A percentile compares a stretch with the other conserved stretches of the same genome.
Evolutionary conservation across 805 yeast genomes (phyloP).

Genomic region (Pichia scutulata): DNA sequence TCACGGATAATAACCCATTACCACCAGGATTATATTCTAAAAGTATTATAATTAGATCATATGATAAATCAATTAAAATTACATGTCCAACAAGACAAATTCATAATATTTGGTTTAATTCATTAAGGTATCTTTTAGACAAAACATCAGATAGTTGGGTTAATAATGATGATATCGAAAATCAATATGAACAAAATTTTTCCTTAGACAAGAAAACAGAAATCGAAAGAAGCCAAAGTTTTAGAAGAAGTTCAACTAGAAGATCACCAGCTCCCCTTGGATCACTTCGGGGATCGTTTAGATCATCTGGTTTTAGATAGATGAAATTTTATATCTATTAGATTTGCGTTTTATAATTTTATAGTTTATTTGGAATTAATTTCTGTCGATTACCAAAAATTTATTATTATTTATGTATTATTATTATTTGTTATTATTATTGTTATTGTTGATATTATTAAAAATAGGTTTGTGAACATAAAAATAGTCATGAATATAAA

Average conservation of each 20-base stretch:
- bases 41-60: conserved; percentile 67
- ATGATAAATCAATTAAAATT: conserved; percentile 55
- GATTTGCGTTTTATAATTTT: not conserved
- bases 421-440: too few relatives aligned
- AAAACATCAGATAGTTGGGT: conserved; percentile 53
- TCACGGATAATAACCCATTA: conserved; percentile 76
- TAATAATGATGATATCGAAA: conserved; percentile 39
- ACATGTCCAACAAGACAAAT: conserved; percentile 85
- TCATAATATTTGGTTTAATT: conserved; percentile 87
- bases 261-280: conserved; percentile 1
- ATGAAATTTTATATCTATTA: too few relatives aligned
- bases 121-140: conserved; percentile 67
- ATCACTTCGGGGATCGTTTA: conserved; percentile 1
- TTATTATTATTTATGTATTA: too few relatives aligned
- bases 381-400: too few relatives aligned
- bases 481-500: not conserved
- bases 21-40: conserved; percentile 87
- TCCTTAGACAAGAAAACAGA: conserved; percentile 22
- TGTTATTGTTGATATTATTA: too few relatives aligned
- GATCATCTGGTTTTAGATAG: not conserved
- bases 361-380: not conserved
- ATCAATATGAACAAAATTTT: conserved; percentile 25
- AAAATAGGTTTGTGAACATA: not conserved
- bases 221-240: conserved; percentile 22
- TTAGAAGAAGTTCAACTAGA: conserved; percentile 24